phyloP scores from a whole-genome alignment of 768 basidiomycete species.

The Mycena leptocephala region DNA sequence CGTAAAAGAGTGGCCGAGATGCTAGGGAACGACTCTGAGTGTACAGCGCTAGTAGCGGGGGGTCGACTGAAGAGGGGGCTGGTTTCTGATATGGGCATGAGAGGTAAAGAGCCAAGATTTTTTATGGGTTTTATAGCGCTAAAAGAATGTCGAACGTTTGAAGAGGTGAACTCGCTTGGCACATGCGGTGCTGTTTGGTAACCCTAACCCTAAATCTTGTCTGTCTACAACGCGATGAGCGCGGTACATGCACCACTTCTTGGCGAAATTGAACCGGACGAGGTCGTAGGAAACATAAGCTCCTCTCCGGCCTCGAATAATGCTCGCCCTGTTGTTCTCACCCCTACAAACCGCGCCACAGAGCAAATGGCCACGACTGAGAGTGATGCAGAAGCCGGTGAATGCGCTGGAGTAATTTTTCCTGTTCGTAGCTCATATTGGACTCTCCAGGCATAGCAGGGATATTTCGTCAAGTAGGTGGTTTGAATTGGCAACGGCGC shows the following conservation, averaged over 20 bases:
- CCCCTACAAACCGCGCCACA: constrained; percentile 64
- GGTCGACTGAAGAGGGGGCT: constrained; percentile 38
- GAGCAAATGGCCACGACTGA: constrained; percentile 68
- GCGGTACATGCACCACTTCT: constrained; percentile 73
- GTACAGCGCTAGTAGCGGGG: neutral
- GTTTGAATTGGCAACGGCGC: neutral
- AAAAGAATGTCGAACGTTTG: constrained; percentile 21
- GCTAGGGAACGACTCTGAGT: constrained; percentile 25
- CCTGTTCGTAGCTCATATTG: neutral
- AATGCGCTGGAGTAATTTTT: constrained; percentile 40
- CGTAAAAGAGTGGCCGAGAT: constrained; percentile 35
- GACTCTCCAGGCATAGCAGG: constrained; percentile 73
- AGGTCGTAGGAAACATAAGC: constrained; percentile 51
- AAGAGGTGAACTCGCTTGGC: neutral
- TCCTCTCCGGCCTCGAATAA: constrained; percentile 49
- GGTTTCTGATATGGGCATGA: constrained; percentile 35
- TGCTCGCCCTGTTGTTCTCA: constrained; percentile 68
- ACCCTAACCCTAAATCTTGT: neutral
- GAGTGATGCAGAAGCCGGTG: constrained; percentile 86
- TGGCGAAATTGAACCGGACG: constrained; percentile 91
- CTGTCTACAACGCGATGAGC: constrained; percentile 61
- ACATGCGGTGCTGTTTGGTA: no score
- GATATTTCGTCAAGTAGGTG: constrained; percentile 81
- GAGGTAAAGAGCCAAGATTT: neutral
- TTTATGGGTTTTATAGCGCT: neutral